These are phyloP conservation scores for Microascus cirrosus DNA, from an alignment of 2,329 filamentous ascomycete genomes.

Conservation along the genomic window DNA sequence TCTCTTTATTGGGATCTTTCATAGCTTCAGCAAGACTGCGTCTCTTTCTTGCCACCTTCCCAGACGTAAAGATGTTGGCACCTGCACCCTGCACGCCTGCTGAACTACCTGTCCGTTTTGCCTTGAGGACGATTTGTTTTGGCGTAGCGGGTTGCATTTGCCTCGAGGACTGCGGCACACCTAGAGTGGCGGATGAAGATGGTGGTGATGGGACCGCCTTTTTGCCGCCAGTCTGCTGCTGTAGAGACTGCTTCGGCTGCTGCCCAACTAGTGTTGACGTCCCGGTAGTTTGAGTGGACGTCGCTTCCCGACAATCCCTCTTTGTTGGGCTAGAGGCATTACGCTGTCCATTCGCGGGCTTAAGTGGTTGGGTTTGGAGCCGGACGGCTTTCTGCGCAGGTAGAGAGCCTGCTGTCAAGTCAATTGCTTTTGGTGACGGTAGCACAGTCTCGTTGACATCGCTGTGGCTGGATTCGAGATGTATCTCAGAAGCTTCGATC, in stretches of 20 bases:
- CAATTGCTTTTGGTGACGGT: background rate
- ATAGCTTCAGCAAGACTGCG: conserved; percentile 24
- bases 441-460: background rate
- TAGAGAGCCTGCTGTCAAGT: background rate
- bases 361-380: background rate
- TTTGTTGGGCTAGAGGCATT: background rate
- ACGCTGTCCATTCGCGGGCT: background rate
- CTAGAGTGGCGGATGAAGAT: background rate
- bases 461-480: background rate
- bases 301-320: background rate
- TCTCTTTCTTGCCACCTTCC: conserved; percentile 19
- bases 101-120: background rate
- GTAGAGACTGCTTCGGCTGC: background rate
- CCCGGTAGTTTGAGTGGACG: background rate
- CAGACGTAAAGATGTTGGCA: conserved; percentile 3
- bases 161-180: background rate
- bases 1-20: conserved; percentile 25
- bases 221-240: background rate
- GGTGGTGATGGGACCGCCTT: background rate
- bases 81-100: background rate
- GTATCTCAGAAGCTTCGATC: background rate
- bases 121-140: background rate
- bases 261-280: background rate
- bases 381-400: background rate
- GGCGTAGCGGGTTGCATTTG: background rate